These are phyloP conservation scores for Trametes versicolor DNA, from an alignment of 1,284 basidiomycete genomes.

Conservation along the genomic window DNA sequence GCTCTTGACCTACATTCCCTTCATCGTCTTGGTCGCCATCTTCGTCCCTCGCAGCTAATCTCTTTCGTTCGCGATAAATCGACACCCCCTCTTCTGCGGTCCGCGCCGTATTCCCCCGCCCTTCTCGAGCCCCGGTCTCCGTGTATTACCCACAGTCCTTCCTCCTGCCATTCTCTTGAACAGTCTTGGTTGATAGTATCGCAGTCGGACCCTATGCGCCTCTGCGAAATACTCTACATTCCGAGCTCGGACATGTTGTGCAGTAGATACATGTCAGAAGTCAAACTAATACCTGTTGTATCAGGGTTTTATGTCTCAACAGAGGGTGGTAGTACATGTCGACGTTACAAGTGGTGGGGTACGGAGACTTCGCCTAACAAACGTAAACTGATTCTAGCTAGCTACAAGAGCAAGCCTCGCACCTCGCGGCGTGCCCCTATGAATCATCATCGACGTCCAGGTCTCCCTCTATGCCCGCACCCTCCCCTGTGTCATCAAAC, in stretches of 20 bases:
- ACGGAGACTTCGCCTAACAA: too few species aligned
- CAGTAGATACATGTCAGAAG: conserved; percentile 34
- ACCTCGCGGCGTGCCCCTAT: not conserved
- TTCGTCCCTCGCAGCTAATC: conserved; percentile 54
- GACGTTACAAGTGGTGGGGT: too few species aligned
- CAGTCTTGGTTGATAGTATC: conserved; percentile 25
- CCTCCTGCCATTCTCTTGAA: conserved; percentile 33
- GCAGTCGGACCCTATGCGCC: conserved; percentile 29
- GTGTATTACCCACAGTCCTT: conserved; percentile 32
- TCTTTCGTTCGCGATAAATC: conserved; percentile 11
- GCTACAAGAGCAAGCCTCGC: too few species aligned
- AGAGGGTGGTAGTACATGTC: not conserved
- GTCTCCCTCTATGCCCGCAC: conserved; percentile 75
- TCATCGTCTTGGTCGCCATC: conserved; percentile 75
- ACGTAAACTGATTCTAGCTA: too few species aligned
- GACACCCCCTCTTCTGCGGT: conserved; percentile 11
- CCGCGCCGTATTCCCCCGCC: conserved; percentile 7
- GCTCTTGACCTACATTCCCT: conserved; percentile 79
- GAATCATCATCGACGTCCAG: conserved; percentile 74
- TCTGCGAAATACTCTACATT: conserved; percentile 29
- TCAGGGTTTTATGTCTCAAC: not conserved
- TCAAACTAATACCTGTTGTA: conserved; percentile 30
- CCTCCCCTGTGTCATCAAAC: conserved; percentile 75
- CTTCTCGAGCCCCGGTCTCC: conserved; percentile 20
- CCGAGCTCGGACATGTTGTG: conserved; percentile 34